These are phyloP conservation scores for Scedosporium aurantiacum DNA, from an alignment of 2,329 filamentous ascomycete genomes.

Conservation along the genomic window DNA sequence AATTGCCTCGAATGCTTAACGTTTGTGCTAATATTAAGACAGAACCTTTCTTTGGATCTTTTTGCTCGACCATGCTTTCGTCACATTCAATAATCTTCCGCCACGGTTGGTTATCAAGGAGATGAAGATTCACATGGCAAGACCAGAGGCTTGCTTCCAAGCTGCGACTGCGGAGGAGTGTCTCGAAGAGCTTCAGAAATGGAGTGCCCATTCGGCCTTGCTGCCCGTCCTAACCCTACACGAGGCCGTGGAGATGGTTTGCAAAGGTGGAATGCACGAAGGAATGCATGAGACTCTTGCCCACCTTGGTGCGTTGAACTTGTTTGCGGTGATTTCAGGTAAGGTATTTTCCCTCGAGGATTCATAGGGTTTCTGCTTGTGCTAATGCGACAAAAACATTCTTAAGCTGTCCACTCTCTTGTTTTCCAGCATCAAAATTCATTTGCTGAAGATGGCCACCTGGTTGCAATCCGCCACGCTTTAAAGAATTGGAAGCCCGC, in stretches of 20 bases:
- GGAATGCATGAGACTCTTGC: constrained; percentile 11
- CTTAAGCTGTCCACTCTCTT: constrained; percentile 17
- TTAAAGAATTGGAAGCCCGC: constrained; percentile 17
- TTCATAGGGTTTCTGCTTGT: not conserved
- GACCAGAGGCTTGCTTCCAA: constrained; percentile 25
- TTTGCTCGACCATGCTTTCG: constrained; percentile 25
- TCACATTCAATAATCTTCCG: constrained; percentile 28
- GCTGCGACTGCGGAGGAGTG: constrained; percentile 21
- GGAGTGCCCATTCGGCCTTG: constrained; percentile 16
- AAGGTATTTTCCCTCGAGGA: not conserved
- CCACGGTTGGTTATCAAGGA: constrained; percentile 28
- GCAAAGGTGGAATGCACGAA: constrained; percentile 11
- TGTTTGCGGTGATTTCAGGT: constrained; percentile 14
- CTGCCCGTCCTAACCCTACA: constrained; percentile 13
- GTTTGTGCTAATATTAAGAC: not conserved
- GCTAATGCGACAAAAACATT: constrained; percentile 5
- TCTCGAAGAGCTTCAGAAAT: constrained; percentile 17
- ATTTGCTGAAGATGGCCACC: constrained; percentile 17
- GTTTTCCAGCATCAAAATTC: constrained; percentile 26
- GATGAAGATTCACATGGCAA: constrained; percentile 24
- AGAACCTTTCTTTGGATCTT: constrained; percentile 23
- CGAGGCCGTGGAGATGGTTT: constrained; percentile 16
- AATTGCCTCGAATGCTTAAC: not conserved
- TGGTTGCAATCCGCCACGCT: constrained; percentile 18
- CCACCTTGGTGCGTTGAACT: constrained; percentile 16